Conservation (phyloP, 495 filamentous ascomycete genomes). For the Aspergillus sclerotiicarbonarius region DNA sequence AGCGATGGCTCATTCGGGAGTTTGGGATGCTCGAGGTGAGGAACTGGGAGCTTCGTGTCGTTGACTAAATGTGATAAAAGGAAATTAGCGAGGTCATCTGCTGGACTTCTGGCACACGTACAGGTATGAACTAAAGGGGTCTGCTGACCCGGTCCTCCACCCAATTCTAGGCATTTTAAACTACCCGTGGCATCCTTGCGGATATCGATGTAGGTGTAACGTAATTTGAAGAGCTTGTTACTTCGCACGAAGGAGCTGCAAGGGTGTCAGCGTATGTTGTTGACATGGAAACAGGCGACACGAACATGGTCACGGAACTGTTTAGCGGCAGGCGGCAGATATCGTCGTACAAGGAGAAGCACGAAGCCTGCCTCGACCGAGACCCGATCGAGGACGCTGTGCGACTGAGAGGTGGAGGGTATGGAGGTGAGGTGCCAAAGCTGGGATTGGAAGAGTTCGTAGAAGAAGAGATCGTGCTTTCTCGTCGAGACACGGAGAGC, state of each 20-base stretch:
- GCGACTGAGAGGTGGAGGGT: conserved; percentile 23
- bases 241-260: conserved; percentile 41
- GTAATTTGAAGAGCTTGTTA: conserved; percentile 42
- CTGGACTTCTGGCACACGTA: conserved; percentile 19
- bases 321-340: conserved; percentile 36
- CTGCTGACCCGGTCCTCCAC: conserved; percentile 41
- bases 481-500: conserved; percentile 23
- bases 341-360: conserved; percentile 35
- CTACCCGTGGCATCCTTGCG: conserved; percentile 41
- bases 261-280: not conserved
- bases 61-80: conserved; percentile 27
- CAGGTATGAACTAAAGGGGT: conserved; percentile 42
- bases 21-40: conserved; percentile 47
- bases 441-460: conserved; percentile 40
- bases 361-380: conserved; percentile 34
- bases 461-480: conserved; percentile 40
- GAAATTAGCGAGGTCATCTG: not conserved
- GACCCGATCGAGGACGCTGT: conserved; percentile 33
- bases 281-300: not conserved
- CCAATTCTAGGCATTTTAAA: conserved; percentile 40
- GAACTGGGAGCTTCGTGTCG: conserved; percentile 41
- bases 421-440: conserved; percentile 29
- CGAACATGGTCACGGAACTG: conserved; percentile 43
- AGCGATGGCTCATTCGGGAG: conserved; percentile 33
- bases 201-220: conserved; percentile 43